Evolutionary conservation across 2,329 filamentous ascomycete genomes (phyloP).

Genomic region (Plectosphaerella cucumerina): DNA sequence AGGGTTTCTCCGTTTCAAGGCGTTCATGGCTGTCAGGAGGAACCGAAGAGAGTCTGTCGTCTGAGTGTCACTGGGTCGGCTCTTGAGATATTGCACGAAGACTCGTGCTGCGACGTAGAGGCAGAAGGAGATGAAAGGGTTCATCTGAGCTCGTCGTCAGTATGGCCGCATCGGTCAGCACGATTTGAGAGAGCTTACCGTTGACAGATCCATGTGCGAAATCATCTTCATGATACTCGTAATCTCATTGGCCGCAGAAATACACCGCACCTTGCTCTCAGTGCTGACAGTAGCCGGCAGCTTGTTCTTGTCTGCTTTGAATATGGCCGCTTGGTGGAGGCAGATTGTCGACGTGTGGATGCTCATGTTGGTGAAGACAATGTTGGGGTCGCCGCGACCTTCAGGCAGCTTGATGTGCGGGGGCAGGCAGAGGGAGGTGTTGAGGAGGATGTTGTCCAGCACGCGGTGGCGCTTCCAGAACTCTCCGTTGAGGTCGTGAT

Average conservation of each 20-base stretch:
- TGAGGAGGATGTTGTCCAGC: conserved; percentile 86
- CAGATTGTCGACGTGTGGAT: conserved; percentile 96
- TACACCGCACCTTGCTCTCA: conserved; percentile 89
- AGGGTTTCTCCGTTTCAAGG: conserved; percentile 81
- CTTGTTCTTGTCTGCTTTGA: conserved; percentile 88
- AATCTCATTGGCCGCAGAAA: conserved; percentile 90
- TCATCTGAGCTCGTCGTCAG: conserved; percentile 58
- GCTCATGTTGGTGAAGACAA: conserved; percentile 93
- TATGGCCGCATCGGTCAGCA: not conserved
- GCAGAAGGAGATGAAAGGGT: conserved; percentile 92
- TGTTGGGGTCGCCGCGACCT: conserved; percentile 74
- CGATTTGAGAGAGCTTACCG: conserved; percentile 49
- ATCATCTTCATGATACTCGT: conserved; percentile 94
- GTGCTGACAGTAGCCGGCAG: conserved; percentile 72
- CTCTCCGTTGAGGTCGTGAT: conserved; percentile 83
- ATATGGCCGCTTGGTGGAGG: conserved; percentile 96
- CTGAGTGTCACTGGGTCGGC: conserved; percentile 77
- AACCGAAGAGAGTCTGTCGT: conserved; percentile 83
- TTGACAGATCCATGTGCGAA: conserved; percentile 79
- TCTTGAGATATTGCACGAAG: conserved; percentile 95
- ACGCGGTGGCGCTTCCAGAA: conserved; percentile 93
- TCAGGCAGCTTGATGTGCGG: conserved; percentile 72
- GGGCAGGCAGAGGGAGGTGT: conserved; percentile 81
- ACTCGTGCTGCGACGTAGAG: conserved; percentile 94
- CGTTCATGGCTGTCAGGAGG: conserved; percentile 84